These are phyloP conservation scores for Diaporthe sp. DNA, from an alignment of 2,329 filamentous ascomycete genomes.

Conservation along the genomic window DNA sequence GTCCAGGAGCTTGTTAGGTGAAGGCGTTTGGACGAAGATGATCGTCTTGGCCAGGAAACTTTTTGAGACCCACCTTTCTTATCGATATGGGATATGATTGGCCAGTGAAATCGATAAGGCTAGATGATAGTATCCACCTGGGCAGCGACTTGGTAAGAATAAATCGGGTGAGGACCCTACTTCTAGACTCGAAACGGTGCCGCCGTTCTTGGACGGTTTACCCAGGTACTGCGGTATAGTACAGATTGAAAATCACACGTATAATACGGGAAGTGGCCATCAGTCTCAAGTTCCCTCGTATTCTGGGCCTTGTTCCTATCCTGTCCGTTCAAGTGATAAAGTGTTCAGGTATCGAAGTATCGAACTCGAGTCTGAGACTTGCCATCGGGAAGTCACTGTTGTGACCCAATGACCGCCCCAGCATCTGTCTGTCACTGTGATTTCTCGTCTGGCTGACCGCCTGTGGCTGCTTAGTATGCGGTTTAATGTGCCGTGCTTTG, in stretches of 20 bases:
- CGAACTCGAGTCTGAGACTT: background rate
- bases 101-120: background rate
- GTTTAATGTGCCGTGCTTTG: background rate
- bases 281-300: background rate
- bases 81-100: conserved; percentile 5
- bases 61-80: conserved; percentile 34
- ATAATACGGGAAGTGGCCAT: background rate
- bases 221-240: no score
- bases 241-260: background rate
- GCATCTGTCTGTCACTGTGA: background rate
- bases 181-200: background rate
- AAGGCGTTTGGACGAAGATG: background rate
- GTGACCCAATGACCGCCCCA: background rate
- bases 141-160: background rate
- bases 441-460: background rate
- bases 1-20: background rate
- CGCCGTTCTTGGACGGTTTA: background rate
- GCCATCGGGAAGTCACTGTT: background rate
- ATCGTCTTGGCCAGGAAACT: conserved; percentile 33
- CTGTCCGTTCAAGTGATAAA: background rate
- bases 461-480: background rate
- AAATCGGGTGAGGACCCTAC: background rate
- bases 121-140: background rate
- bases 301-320: background rate
- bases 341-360: background rate